Percentiles rank a stretch among this genome's conserved stretches.
Conservation (phyloP, 495 filamentous ascomycete species). For the Lophiotrema nucula region DNA sequence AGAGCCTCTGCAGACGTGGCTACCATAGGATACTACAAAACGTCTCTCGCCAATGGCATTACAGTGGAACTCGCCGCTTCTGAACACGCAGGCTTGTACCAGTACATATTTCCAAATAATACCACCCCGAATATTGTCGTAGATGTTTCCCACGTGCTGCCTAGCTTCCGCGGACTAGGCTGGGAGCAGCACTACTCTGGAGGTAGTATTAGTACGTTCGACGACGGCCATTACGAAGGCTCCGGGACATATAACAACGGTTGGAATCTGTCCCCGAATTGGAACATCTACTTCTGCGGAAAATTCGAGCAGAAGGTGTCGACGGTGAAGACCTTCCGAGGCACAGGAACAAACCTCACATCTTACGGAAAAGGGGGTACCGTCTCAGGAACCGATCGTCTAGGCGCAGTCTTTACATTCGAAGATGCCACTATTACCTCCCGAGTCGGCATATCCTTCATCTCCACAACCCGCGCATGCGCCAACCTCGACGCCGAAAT, state of each 20-base stretch:
- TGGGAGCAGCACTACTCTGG: slow-evolving; percentile 65
- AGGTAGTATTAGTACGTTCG: slow-evolving; percentile 56
- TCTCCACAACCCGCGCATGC: slow-evolving; percentile 64
- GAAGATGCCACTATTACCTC: slow-evolving; percentile 51
- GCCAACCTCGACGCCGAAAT: slow-evolving; percentile 59
- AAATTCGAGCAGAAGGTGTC: slow-evolving; percentile 52
- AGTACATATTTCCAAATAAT: slow-evolving; percentile 58
- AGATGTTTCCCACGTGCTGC: slow-evolving; percentile 70
- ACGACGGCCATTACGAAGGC: slow-evolving; percentile 61
- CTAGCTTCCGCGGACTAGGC: slow-evolving; percentile 58
- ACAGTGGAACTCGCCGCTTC: slow-evolving; percentile 60
- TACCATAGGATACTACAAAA: slow-evolving; percentile 64
- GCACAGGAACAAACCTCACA: slow-evolving; percentile 43
- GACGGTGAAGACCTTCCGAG: slow-evolving; percentile 53
- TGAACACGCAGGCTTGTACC: slow-evolving; percentile 61
- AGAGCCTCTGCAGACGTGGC: slow-evolving; percentile 53
- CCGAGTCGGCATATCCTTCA: slow-evolving; percentile 69
- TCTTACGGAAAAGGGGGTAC: slow-evolving; percentile 25
- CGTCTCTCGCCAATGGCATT: slow-evolving; percentile 53
- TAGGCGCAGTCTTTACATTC: slow-evolving; percentile 41
- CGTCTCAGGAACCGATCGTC: slow-evolving; percentile 25
- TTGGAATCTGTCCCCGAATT: slow-evolving; percentile 59
- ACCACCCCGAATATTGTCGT: slow-evolving; percentile 57
- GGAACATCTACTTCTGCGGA: slow-evolving; percentile 71
- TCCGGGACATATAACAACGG: slow-evolving; percentile 64